A percentile compares a stretch with the other conserved stretches of the same genome.
Evolutionary conservation across 2,329 filamentous ascomycete species (phyloP).

Genomic region (Sarocladium brachiariae): DNA sequence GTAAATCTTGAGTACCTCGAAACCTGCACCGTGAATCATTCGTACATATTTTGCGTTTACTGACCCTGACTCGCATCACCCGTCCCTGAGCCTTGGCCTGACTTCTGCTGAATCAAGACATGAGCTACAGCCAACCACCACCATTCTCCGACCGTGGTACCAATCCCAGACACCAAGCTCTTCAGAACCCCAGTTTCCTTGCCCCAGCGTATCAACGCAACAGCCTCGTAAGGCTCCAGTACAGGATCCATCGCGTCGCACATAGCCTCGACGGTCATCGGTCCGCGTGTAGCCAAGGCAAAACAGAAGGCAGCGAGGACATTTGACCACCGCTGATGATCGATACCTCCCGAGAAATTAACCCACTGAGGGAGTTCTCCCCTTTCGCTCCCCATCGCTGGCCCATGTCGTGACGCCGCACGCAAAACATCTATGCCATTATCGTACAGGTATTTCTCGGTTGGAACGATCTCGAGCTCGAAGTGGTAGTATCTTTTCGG

Average conservation of each 20-base stretch:
- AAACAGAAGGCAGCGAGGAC: conserved; percentile 57
- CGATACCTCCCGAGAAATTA: conserved; percentile 56
- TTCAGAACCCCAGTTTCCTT: conserved; percentile 43
- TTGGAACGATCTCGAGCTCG: conserved; percentile 52
- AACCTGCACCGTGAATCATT: too few species aligned
- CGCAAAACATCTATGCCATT: conserved; percentile 38
- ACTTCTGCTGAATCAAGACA: conserved; percentile 6
- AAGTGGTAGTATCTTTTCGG: conserved; percentile 61
- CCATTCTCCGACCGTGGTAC: conserved; percentile 51
- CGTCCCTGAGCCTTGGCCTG: neutral
- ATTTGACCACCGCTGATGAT: conserved; percentile 57
- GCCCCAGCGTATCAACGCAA: conserved; percentile 53
- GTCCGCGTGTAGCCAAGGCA: conserved; percentile 54
- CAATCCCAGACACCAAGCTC: conserved; percentile 31
- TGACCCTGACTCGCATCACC: neutral
- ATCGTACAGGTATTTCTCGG: conserved; percentile 55
- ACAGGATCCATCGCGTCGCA: conserved; percentile 49
- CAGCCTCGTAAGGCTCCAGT: conserved; percentile 57
- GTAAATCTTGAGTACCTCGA: too few species aligned
- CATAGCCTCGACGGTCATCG: conserved; percentile 45
- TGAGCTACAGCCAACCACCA: conserved; percentile 55
- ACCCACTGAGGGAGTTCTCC: conserved; percentile 64
- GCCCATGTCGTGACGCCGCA: conserved; percentile 26
- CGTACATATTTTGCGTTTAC: too few species aligned
- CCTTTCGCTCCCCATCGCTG: conserved; percentile 34